Base-by-base conservation (phyloP, 2,329 filamentous ascomycete species). In the Phoma sp. region DNA sequence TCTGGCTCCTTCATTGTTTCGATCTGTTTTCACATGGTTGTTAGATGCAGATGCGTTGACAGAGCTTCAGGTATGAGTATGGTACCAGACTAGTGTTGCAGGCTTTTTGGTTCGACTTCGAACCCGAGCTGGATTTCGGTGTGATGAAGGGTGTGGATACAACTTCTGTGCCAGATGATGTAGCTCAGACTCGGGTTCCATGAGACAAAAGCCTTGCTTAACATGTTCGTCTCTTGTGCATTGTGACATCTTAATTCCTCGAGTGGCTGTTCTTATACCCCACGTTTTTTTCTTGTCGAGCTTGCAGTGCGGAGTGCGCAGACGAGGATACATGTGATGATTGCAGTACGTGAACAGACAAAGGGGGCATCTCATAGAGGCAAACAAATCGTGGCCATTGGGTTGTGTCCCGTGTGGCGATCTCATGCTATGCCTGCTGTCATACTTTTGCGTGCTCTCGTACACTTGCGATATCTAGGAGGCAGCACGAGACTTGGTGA, bases 141-240 rank as follows among this genome's bases (percentile, higher is more conserved):
- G 29, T 55, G 54, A 59, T 52, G 48, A 47, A 58, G 55, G 41
- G 53, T 60, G 53, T 57, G 55, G 50, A 59, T 59, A 60, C 35
- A 57, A 58, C 61, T 46, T 68, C 60, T 61, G 63, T 61, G 49
- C 51, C 44, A 48, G 37, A 53, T 57, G 46, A 51, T 54, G 48
- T 58, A 58, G 37, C 39, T 49, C 50, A 39, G 54, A 53, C 48
- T 46, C 56, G 31, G 35, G 51, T 57, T 53, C 52, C 24, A 51
- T 53, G 58, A 24, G 27, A 21, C 15, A 51, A 56, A 57, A 63
- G 58, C 52, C 36, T 62, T 63, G 58, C 58, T 65, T 60, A 53
- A 40, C 29, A 57, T 25, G 10, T 38, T 29, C 24, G 8, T 50
- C 45, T 24, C 52, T 45, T 41, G 50, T 32, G 32, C 57, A 33